These are phyloP conservation scores for Mycosarcoma mackinlayi DNA, from an alignment of 1,284 basidiomycete species.

Conservation along the genomic window DNA sequence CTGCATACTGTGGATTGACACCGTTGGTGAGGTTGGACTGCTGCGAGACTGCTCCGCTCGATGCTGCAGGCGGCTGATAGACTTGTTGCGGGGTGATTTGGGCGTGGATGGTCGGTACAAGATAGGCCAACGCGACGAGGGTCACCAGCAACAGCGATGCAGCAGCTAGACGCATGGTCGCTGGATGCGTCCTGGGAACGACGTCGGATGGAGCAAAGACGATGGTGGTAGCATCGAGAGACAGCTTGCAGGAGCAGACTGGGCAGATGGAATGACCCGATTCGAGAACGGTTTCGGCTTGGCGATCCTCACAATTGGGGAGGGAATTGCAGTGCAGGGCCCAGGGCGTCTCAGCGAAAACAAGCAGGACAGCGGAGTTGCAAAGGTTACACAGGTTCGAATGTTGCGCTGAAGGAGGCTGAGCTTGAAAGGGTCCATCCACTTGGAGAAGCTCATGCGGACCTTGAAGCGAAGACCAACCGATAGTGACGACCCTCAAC, in stretches of 20 bases:
- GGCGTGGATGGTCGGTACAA: constrained; percentile 9
- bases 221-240: constrained; percentile 5
- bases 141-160: neutral
- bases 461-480: neutral
- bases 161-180: constrained; percentile 14
- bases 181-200: neutral
- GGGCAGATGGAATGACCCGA: too few relatives aligned
- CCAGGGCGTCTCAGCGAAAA: too few relatives aligned
- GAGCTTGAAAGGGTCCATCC: constrained; percentile 14
- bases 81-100: constrained; percentile 32
- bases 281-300: too few relatives aligned
- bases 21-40: constrained; percentile 34
- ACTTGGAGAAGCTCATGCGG: constrained; percentile 3
- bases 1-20: constrained; percentile 76
- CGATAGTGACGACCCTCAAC: too few relatives aligned
- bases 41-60: constrained; percentile 27
- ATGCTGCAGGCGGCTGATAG: constrained; percentile 33
- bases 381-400: neutral
- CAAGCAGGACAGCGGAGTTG: neutral
- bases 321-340: neutral
- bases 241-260: too few relatives aligned
- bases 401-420: neutral
- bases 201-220: neutral
- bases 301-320: too few relatives aligned
- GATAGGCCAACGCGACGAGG: constrained; percentile 10